phyloP scores from a whole-genome alignment of 2,329 filamentous ascomycete species.

The Didymella pomorum region DNA sequence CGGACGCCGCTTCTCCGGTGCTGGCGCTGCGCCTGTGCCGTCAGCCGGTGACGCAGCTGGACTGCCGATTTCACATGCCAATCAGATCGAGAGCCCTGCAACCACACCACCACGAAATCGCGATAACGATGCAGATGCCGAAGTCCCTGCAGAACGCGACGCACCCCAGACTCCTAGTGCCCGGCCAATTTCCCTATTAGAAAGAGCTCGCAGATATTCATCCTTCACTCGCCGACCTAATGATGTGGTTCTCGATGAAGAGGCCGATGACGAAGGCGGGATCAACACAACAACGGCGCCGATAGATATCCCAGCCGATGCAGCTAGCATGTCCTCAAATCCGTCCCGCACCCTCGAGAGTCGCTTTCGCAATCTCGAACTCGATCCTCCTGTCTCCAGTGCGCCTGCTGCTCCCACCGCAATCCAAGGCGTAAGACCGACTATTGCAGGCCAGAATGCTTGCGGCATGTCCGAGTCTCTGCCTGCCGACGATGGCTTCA shows the following conservation, averaged over 20 bases:
- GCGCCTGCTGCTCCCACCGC: slow-evolving; percentile 31
- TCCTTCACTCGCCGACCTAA: slow-evolving; percentile 34
- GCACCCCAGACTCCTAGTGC: slow-evolving; percentile 14
- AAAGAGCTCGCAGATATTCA: slow-evolving; percentile 34
- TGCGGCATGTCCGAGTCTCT: slow-evolving; percentile 48
- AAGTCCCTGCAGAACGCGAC: slow-evolving; percentile 20
- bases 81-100: slow-evolving; percentile 24
- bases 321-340: slow-evolving; percentile 42
- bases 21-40: slow-evolving; percentile 24
- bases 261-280: slow-evolving; percentile 26
- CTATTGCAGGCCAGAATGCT: slow-evolving; percentile 33
- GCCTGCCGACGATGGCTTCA: slow-evolving; percentile 62
- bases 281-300: slow-evolving; percentile 28
- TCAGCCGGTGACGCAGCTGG: slow-evolving; percentile 26
- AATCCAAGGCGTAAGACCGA: slow-evolving; percentile 21
- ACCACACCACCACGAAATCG: slow-evolving; percentile 15
- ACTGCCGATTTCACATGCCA: slow-evolving; percentile 41
- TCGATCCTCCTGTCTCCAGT: slow-evolving; percentile 34
- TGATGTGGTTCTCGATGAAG: slow-evolving; percentile 36
- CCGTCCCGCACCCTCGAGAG: slow-evolving; percentile 39
- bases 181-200: slow-evolving; percentile 23
- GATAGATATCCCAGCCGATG: slow-evolving; percentile 33
- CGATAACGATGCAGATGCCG: slow-evolving; percentile 18
- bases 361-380: slow-evolving; percentile 37
- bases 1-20: slow-evolving; percentile 49